Evolutionary conservation across 1,139 yeast genomes (phyloP), one percentile per base, ranked within the genome.

Genomic region (Protomyces lactucae-debilis): DNA sequence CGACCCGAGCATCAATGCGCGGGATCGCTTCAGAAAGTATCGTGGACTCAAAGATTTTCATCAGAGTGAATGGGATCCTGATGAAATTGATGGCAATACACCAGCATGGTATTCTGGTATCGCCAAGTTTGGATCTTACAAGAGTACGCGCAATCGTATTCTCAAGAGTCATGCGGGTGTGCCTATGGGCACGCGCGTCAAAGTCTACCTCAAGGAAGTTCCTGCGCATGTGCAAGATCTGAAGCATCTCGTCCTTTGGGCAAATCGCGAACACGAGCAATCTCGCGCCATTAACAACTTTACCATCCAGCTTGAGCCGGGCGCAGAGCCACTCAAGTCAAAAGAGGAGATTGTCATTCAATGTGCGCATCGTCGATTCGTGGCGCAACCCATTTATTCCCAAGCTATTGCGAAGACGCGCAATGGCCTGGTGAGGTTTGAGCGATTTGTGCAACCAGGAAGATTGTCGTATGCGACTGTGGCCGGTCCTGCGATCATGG

Each of bases 291-390:
- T 88, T 51, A 85, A 88, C 67, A 90, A 93, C 76, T 86, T 89
- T 72, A 60, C 66, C 23, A 52, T 59, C 36, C 83, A 93, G 16
- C 83, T 91, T 69, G 85, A 86, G 70, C 83, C 95, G 48, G 91
- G 96, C 91, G 95, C 92, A 76, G 82, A 84, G 66, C 96, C 99
- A 36, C 81, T 93, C 66, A 87, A 92, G 57, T 84, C 96, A 18
- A 87, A 86, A 69, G 95, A 88, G 59, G 77, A 85, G 21, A 78
- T 95, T 68, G 79, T 92, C 65, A 93, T 89, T 16, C 98, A 93
- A 76, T 91, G 91, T 73, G 99, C 99, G 25, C 90, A 93, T 61
- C 85, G 99, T 76, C 83, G 99, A 72, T 85, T 89, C 74, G 80
- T 84, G n/a, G 87, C 93, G 61, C 80, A 84, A 65, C 99, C 99